Evolutionary conservation across 768 basidiomycete species (phyloP).

Genomic region (Tylopilus sp.): DNA sequence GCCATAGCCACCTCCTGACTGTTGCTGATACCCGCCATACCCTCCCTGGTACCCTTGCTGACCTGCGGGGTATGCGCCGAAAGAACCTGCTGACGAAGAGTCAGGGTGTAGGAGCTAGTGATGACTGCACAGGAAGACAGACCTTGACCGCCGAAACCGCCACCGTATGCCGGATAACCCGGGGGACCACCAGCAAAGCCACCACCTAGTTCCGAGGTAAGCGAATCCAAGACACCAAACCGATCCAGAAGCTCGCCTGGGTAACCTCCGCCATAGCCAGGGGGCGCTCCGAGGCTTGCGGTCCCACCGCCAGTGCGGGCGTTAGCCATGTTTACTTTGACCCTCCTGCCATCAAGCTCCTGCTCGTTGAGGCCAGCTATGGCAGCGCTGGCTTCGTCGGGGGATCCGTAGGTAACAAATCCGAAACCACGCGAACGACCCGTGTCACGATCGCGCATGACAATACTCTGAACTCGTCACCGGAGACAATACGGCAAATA

Average conservation of each 20-base stretch:
- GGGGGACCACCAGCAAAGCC: constrained; percentile 31
- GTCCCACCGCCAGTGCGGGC: constrained; percentile 59
- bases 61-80: constrained; percentile 9
- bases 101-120: background rate
- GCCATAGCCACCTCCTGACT: constrained; percentile 23
- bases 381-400: constrained; percentile 71
- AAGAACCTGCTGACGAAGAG: constrained; percentile 1
- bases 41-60: constrained; percentile 25
- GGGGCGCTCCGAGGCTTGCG: constrained; percentile 28
- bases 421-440: constrained; percentile 97
- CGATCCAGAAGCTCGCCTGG: constrained; percentile 12
- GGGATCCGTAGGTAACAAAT: constrained; percentile 75
- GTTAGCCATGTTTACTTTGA: constrained; percentile 86
- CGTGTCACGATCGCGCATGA: constrained; percentile 98
- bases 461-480: constrained; percentile 72
- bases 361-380: constrained; percentile 80
- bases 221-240: background rate
- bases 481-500: constrained; percentile 9
- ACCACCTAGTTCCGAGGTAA: constrained; percentile 24
- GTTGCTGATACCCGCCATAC: constrained; percentile 28
- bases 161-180: constrained; percentile 27
- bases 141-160: constrained; percentile 17
- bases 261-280: constrained; percentile 33
- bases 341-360: constrained; percentile 88
- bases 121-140: background rate